Evolutionary conservation across 2,329 filamentous ascomycete species (phyloP).

Genomic region (Aspergillus sp.): DNA sequence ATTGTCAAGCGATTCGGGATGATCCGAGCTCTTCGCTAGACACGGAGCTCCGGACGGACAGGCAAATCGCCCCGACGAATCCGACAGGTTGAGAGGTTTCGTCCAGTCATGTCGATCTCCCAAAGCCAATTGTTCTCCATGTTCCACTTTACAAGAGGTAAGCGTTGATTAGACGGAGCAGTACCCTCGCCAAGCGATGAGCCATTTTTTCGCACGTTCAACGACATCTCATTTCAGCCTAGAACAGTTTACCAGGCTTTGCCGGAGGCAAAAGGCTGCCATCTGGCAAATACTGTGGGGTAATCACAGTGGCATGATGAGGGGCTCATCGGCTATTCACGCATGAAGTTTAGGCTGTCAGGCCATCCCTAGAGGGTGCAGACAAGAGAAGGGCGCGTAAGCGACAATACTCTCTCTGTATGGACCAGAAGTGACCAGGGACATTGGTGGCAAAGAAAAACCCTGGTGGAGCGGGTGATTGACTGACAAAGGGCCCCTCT

Average conservation of each 20-base stretch:
- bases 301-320: slow-evolving; percentile 2
- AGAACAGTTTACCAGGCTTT: not conserved
- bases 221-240: not conserved
- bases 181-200: slow-evolving; percentile 4
- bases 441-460: slow-evolving; percentile 6
- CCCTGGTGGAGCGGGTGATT: not conserved
- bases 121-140: slow-evolving; percentile 1
- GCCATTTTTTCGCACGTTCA: slow-evolving; percentile 5
- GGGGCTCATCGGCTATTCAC: slow-evolving; percentile 6
- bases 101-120: slow-evolving; percentile 3
- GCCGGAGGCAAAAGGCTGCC: not conserved
- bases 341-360: slow-evolving; percentile 10
- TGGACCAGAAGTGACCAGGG: not conserved
- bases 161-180: slow-evolving; percentile 4
- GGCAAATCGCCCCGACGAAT: slow-evolving; percentile 4
- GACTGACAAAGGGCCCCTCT: not conserved
- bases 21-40: slow-evolving; percentile 8
- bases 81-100: not conserved
- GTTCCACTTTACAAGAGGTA: slow-evolving; percentile 1
- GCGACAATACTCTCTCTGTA: too few relatives aligned
- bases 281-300: not conserved
- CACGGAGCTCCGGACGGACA: not conserved
- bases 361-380: slow-evolving; percentile 11
- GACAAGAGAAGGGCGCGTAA: not conserved
- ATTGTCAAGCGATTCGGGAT: slow-evolving; percentile 7